A percentile compares a stretch with the other conserved stretches of the same genome.
Evolutionary conservation across 305 asterid genomes (phyloP).

Genomic region (Nicotiana rustica): DNA sequence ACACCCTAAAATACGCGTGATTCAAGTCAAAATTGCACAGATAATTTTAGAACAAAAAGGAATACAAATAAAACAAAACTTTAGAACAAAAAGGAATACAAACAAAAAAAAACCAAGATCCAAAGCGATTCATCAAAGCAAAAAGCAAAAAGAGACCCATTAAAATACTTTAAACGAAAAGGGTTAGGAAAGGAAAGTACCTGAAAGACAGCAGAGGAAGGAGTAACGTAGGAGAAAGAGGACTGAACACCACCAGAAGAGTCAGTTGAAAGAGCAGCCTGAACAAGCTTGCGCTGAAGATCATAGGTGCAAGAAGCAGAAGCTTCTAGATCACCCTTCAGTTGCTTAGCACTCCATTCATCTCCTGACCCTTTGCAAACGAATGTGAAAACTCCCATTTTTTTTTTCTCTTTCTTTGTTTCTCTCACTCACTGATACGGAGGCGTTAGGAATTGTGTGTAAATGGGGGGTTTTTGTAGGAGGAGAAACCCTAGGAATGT

Average conservation of each 20-base stretch:
- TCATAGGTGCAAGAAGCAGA: constrained; percentile 55
- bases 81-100: no score
- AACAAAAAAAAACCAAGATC: neutral
- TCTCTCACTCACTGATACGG: neutral
- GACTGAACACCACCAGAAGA: constrained; percentile 73
- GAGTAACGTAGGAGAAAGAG: constrained; percentile 65
- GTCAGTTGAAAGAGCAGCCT: constrained; percentile 59
- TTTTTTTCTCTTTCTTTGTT: constrained; percentile 30
- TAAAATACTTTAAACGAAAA: neutral
- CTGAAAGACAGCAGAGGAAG: constrained; percentile 77
- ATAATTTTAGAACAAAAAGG: neutral
- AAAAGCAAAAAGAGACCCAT: neutral
- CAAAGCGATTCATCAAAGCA: neutral
- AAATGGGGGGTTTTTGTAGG: constrained; percentile 15
- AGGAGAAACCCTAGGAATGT: constrained; percentile 31
- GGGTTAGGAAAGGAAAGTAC: constrained; percentile 34
- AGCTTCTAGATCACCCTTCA: constrained; percentile 69
- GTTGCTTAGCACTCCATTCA: constrained; percentile 70
- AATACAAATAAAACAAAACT: neutral
- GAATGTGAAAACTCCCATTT: constrained; percentile 77
- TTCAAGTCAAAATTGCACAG: neutral
- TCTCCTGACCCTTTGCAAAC: constrained; percentile 62
- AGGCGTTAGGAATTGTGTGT: neutral
- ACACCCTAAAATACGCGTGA: neutral
- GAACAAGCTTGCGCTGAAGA: constrained; percentile 78